Percentiles rank a stretch among this genome's conserved stretches.
Evolutionary conservation across 768 basidiomycete species (phyloP).

Genomic region (Nidularia pulvinata): DNA sequence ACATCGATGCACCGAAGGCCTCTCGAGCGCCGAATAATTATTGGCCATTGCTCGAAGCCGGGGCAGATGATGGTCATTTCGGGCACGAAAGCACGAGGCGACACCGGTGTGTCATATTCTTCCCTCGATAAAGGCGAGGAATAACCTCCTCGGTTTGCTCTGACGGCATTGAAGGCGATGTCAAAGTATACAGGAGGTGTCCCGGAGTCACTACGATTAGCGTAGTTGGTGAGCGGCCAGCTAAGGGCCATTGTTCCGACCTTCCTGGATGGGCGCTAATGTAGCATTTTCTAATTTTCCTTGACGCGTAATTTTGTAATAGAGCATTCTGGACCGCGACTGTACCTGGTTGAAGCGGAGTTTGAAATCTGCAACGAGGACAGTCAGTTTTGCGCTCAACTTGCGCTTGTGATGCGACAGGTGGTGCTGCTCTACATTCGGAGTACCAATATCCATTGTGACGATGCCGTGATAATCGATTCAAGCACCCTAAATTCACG

Average conservation of each 20-base stretch:
- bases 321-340: too few species aligned
- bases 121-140: slow-evolving; percentile 24
- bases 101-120: slow-evolving; percentile 41
- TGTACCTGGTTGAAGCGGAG: too few species aligned
- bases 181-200: slow-evolving; percentile 48
- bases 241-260: slow-evolving; percentile 25
- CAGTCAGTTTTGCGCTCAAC: too few species aligned
- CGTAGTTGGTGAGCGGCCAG: slow-evolving; percentile 49
- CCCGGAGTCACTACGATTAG: slow-evolving; percentile 18
- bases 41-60: slow-evolving; percentile 32
- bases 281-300: too few species aligned
- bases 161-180: slow-evolving; percentile 38
- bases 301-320: too few species aligned
- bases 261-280: too few species aligned
- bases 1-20: slow-evolving; percentile 54
- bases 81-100: slow-evolving; percentile 35
- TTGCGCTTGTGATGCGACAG: too few species aligned
- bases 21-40: slow-evolving; percentile 37
- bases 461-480: too few species aligned
- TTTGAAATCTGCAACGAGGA: too few species aligned
- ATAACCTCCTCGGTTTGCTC: slow-evolving; percentile 18
- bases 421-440: too few species aligned
- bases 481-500: too few species aligned
- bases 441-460: too few species aligned
- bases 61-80: slow-evolving; percentile 50